Evolutionary conservation across 768 basidiomycete genomes (phyloP).

Genomic region (Lactifluus pinguis): DNA sequence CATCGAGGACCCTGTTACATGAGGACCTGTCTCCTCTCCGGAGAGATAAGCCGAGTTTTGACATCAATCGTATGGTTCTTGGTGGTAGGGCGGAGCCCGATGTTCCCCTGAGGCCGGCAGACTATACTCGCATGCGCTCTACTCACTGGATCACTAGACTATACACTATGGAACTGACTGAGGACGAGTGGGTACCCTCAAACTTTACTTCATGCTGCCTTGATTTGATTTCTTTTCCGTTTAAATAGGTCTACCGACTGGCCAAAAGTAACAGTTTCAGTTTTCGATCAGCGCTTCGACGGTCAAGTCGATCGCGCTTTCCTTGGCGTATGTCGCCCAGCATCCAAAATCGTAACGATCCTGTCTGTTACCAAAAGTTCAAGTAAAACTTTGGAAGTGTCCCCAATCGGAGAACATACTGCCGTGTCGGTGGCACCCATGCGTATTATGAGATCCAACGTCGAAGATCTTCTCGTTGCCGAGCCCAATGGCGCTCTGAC

Average conservation of each 20-base stretch:
- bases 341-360: conserved; percentile 35
- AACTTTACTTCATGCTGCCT: not conserved
- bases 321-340: conserved; percentile 48
- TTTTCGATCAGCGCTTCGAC: conserved; percentile 61
- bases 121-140: conserved; percentile 60
- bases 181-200: conserved; percentile 36
- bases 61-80: conserved; percentile 60
- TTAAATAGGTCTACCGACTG: conserved; percentile 25
- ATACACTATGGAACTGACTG: conserved; percentile 37
- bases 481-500: conserved; percentile 45
- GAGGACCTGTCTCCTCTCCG: conserved; percentile 29
- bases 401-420: conserved; percentile 29
- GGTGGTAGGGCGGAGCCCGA: conserved; percentile 42
- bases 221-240: not conserved
- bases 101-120: conserved; percentile 31
- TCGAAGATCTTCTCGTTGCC: conserved; percentile 64
- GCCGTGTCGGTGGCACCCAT: conserved; percentile 51
- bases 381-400: conserved; percentile 35
- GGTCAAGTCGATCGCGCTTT: conserved; percentile 43
- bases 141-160: conserved; percentile 67
- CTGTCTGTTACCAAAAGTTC: conserved; percentile 40
- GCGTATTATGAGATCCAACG: conserved; percentile 48
- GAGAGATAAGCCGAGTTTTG: conserved; percentile 48
- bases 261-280: conserved; percentile 42
- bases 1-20: conserved; percentile 6